Evolutionary conservation across 2,329 filamentous ascomycete genomes (phyloP), one percentile per base, ranked within the genome.

Genomic region (Pseudonectria buxi): DNA sequence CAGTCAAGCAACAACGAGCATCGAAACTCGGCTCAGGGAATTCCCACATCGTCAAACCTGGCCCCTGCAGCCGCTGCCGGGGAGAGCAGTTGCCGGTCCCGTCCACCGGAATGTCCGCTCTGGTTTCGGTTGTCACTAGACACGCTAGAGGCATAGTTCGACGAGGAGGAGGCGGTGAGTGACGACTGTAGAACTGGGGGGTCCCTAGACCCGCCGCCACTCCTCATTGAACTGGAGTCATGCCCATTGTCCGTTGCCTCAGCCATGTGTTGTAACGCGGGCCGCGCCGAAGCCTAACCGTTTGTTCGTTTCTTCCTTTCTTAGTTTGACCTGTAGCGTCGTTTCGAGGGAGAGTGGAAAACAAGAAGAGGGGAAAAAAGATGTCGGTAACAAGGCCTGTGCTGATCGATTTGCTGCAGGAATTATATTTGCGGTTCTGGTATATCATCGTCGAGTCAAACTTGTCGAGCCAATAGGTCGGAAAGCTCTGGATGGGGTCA

Each of bases 111-210:
- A 33, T 37, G 43, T 22, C 18, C 18, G 18, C 18, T 22, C 35
- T 39, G 41, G 24, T 37, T 32, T 13, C 36, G 42, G 34, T 40
- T 37, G 36, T 37, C 44, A 18, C 44, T 47, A 12, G 45, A 48
- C 27, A 47, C 45, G 34, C 45, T 48, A 37, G 36, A 38, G 39
- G 45, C 28, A 30, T 48, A 48, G 39, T 43, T 47, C 1, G 45
- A 48, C 18, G 45, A 46, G 3, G 44, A 47, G 7, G 45, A 47
- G 26, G 45, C 45, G 44, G 42, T 48, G 45, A 48, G 45, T 29
- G 43, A 37, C 13, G 40, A 26, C 30, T 30, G 35, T 14, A 9
- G 18, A 22, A 22, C 9, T 22, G 28, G 18, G 18, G 7, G 27
- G 14, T 44, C 35, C 14, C 22, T 27, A 4, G 42, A 35, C 29